Evolutionary conservation across 371 early-diverging fungal species (phyloP), one percentile per base, ranked within the genome.

Genomic region (Mucor lusitanicus): DNA sequence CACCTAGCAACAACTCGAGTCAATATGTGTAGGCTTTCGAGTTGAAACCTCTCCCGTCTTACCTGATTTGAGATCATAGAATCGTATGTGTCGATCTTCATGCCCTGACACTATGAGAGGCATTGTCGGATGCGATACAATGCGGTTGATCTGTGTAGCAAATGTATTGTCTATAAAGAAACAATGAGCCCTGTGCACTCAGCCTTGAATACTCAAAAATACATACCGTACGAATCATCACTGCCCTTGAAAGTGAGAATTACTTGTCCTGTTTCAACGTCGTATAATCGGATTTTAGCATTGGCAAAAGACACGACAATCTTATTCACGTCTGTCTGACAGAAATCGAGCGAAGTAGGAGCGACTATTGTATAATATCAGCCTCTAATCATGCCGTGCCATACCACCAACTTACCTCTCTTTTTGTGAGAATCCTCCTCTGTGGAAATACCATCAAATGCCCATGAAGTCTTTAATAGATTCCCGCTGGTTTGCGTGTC

Each of bases 61-160:
- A 86, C 92, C 94, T 37, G 86, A 79, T 50, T 87, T 89, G 6
- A 90, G 40, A 71, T 96, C 95, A 78, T 86, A 94, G 55, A 92
- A 86, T 67, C 93, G 84, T 53, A 96, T 87, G 46, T 84, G 84
- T 25, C 87, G 72, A 74, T 96, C 94, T 69, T 94, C 95, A 75
- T 93, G 92, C 12, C 87, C 95, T 3, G 94, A 85, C 27, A 94
- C 80, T 21, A 90, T 69, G 42, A 93, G 48, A 3, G 93, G 88
- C 70, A 91, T 67, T 0, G 91, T 91, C 21, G 94, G 92, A 75
- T 96, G 95, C 19, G 87, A 73, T 5, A 91, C 74, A 19, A 94
- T 74, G 59, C 82, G 76, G 76, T 94, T 96, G 79, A 94, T 91
- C 76, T 94, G 95, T 17, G 93, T 91, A 9, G 67, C 68, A 11